Conservation (phyloP, 371 early-diverging fungal species). For the Chytridium lagenaria region DNA sequence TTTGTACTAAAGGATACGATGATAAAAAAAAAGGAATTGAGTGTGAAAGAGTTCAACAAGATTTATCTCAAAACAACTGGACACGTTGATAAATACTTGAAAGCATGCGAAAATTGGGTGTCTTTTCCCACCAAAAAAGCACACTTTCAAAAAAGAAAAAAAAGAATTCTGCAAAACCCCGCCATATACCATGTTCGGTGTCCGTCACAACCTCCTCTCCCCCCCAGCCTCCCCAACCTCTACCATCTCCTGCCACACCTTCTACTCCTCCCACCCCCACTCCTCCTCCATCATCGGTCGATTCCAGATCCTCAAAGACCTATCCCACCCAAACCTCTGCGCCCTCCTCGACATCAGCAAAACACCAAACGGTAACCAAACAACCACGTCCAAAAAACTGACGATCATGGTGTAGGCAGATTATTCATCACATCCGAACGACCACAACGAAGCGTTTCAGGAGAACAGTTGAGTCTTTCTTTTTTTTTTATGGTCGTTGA, state of each 20-base stretch:
- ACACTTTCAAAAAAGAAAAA: too few species aligned
- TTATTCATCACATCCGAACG: not conserved
- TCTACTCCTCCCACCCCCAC: not conserved
- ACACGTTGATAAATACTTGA: too few species aligned
- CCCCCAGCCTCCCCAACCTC: too few species aligned
- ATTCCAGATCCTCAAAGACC: conserved; percentile 11
- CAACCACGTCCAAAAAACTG: too few species aligned
- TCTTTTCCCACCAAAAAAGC: too few species aligned
- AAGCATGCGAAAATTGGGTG: too few species aligned
- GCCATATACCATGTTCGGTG: not conserved
- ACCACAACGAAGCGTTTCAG: not conserved
- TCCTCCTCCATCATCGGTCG: conserved; percentile 6
- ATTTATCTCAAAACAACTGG: too few species aligned
- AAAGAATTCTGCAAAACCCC: too few species aligned
- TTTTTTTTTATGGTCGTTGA: not conserved
- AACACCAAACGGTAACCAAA: too few species aligned
- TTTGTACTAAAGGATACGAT: too few species aligned
- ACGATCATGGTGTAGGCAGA: not conserved
- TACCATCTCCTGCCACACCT: not conserved
- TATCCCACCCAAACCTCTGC: not conserved
- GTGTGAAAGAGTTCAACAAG: too few species aligned
- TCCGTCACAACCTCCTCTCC: not conserved
- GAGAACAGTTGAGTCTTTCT: conserved; percentile 1
- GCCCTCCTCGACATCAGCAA: not conserved
- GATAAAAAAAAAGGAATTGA: too few species aligned